Percentiles rank a stretch among this genome's conserved stretches.
Conservation (phyloP, 352 stramenopile genomes). For the Thalassiosira ordinaria region DNA sequence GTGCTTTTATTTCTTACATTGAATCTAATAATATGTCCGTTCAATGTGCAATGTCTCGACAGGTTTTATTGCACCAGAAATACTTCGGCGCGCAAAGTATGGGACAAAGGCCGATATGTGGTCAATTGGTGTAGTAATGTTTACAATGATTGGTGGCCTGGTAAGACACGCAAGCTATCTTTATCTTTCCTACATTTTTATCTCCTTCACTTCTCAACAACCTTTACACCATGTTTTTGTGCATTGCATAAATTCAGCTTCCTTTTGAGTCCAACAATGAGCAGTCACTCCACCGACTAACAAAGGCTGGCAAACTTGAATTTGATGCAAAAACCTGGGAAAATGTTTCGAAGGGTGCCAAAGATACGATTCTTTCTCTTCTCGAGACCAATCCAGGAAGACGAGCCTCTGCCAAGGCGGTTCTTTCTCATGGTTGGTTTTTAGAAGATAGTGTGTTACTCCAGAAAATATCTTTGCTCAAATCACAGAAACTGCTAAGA, state of each 20-base stretch:
- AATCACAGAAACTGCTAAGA: no score
- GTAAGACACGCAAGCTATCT: no score
- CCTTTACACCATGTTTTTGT: no score
- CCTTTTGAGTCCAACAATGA: constrained; percentile 94
- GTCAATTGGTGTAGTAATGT: constrained; percentile 90
- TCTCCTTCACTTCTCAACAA: no score
- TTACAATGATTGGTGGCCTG: constrained; percentile 81
- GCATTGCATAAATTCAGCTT: no score
- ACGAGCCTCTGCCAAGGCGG: constrained; percentile 87
- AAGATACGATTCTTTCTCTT: constrained; percentile 93
- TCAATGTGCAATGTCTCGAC: no score
- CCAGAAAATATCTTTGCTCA: no score
- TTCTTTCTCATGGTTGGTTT: constrained; percentile 87
- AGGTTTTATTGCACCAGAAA: constrained; percentile 94
- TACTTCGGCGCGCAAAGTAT: constrained; percentile 89
- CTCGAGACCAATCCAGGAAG: constrained; percentile 92
- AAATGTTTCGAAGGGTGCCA: constrained; percentile 90
- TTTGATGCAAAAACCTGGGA: constrained; percentile 92
- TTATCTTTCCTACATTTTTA: no score
- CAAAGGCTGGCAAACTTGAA: constrained; percentile 62
- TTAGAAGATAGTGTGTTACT: no score
- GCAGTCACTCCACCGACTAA: constrained; percentile 76
- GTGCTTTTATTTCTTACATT: constrained; percentile 90
- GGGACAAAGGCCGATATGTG: constrained; percentile 90
- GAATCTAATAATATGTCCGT: no score